A percentile compares a stretch with the other conserved stretches of the same genome.
phyloP scores from a whole-genome alignment of 1,139 yeast species.

The Yamadazyma sp. region DNA sequence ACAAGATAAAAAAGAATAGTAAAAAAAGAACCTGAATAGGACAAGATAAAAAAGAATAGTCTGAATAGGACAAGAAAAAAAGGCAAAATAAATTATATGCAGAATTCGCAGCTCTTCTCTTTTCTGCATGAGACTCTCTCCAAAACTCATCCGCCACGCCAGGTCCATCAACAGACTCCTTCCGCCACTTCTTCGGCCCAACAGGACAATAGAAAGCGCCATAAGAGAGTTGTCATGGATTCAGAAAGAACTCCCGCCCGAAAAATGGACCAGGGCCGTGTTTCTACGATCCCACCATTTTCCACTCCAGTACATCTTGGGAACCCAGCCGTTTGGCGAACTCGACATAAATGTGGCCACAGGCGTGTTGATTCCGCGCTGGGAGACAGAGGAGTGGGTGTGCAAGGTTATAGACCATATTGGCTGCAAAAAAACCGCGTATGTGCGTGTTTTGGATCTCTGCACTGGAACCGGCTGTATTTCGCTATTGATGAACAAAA shows the following conservation, averaged over 20 bases:
- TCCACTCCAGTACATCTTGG: conserved; percentile 83
- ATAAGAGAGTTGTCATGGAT: conserved; percentile 42
- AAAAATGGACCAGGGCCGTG: conserved; percentile 36
- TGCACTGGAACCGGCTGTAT: conserved; percentile 95
- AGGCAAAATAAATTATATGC: no score
- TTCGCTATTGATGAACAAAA: conserved; percentile 50
- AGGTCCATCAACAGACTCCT: conserved; percentile 20
- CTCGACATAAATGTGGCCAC: conserved; percentile 58
- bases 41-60: no score
- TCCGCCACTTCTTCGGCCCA: conserved; percentile 35
- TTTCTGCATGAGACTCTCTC: conserved; percentile 26
- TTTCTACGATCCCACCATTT: conserved; percentile 42
- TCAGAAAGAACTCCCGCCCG: conserved; percentile 35
- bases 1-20: no score
- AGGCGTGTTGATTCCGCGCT: conserved; percentile 82
- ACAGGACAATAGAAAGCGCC: conserved; percentile 29
- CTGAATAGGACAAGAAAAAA: no score
- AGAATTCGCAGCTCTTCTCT: no score
- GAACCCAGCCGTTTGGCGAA: conserved; percentile 82
- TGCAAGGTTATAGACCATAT: conserved; percentile 19
- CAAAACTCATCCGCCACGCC: conserved; percentile 30
- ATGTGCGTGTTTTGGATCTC: conserved; percentile 55
- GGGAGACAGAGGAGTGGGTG: conserved; percentile 97
- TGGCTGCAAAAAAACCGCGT: conserved; percentile 2
- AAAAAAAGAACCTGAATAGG: no score